These are phyloP conservation scores for Stipa capillata DNA, from an alignment of 176 grass and related monocot genomes.

Conservation along the genomic window DNA sequence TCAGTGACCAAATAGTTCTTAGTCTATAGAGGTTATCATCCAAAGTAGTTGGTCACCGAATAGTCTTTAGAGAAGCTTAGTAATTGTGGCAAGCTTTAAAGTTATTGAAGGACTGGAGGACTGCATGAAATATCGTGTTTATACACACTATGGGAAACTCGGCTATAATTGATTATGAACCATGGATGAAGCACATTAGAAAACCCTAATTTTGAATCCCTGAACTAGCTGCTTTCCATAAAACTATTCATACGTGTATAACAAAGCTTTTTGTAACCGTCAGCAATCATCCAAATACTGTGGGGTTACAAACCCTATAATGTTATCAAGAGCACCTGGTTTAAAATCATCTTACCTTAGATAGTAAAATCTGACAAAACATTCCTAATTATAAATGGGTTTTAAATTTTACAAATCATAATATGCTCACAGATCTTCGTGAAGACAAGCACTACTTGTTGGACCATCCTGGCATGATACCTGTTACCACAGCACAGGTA, in stretches of 20 bases:
- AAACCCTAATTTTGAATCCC: not conserved
- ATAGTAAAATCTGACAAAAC: not conserved
- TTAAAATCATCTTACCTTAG: not conserved
- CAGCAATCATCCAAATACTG: not conserved
- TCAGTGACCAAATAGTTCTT: not conserved
- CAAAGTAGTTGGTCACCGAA: not conserved
- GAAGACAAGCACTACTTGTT: constrained; percentile 96
- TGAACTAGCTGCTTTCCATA: not conserved
- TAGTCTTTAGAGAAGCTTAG: constrained; percentile 3
- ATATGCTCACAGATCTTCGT: constrained; percentile 75
- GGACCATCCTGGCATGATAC: constrained; percentile 90
- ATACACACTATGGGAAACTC: not conserved
- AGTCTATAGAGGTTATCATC: not conserved
- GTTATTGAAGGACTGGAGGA: not conserved
- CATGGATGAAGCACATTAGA: not conserved
- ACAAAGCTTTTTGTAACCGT: not conserved
- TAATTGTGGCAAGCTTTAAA: not conserved
- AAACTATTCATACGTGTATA: not conserved
- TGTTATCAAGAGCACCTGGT: not conserved
- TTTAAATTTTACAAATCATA: constrained; percentile 3
- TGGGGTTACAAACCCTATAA: not conserved
- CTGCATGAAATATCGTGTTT: not conserved
- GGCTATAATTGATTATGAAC: not conserved
- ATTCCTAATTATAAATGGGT: not conserved
- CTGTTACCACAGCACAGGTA: constrained; percentile 91